These are phyloP conservation scores for Mycena leptocephala DNA, from an alignment of 768 basidiomycete genomes.

Conservation along the genomic window DNA sequence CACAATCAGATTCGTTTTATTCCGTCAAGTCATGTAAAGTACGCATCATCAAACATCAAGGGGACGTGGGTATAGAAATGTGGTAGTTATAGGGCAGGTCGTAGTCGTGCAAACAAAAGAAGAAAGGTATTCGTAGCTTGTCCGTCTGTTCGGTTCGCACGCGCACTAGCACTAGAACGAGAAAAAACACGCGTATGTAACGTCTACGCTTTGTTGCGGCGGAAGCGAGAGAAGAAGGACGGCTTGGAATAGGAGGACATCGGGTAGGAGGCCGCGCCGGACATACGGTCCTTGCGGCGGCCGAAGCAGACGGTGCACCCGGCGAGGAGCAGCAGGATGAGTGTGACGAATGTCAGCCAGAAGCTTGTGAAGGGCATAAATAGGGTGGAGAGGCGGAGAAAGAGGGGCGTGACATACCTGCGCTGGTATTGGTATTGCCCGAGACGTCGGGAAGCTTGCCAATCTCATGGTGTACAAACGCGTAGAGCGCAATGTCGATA, in stretches of 20 bases:
- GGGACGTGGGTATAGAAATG: constrained; percentile 8
- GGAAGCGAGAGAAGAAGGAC: constrained; percentile 55
- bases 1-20: neutral
- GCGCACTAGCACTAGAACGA: neutral
- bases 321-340: constrained; percentile 76
- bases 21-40: neutral
- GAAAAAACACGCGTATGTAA: no score
- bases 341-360: constrained; percentile 81
- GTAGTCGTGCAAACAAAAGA: neutral
- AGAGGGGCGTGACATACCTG: constrained; percentile 63
- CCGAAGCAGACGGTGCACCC: constrained; percentile 83
- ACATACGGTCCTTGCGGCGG: constrained; percentile 69
- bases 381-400: neutral
- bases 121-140: neutral
- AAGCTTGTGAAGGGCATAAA: constrained; percentile 50
- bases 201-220: constrained; percentile 47
- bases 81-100: neutral
- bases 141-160: neutral
- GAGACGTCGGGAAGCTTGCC: constrained; percentile 61
- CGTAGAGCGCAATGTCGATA: constrained; percentile 84
- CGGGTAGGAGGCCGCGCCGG: constrained; percentile 57
- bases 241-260: constrained; percentile 46
- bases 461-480: constrained; percentile 72
- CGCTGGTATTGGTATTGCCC: constrained; percentile 70
- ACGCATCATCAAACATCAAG: neutral